Evolutionary conservation across 2,329 filamentous ascomycete genomes (phyloP).

Genomic region (Talaromyces sp.): DNA sequence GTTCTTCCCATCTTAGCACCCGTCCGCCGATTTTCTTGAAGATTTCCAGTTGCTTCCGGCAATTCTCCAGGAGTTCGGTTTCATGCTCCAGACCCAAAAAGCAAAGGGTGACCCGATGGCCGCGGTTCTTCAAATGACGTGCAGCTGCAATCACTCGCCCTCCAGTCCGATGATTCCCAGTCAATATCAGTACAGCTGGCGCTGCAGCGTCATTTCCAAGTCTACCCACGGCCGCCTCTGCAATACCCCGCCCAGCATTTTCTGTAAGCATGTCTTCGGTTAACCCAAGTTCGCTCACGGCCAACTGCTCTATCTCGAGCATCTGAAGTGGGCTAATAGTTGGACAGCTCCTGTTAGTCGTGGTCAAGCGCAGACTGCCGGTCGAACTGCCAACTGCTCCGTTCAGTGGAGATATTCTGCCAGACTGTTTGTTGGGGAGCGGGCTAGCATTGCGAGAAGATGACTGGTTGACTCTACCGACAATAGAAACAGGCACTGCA

Average conservation of each 20-base stretch:
- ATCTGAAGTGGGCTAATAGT: slow-evolving; percentile 70
- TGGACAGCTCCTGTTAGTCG: slow-evolving; percentile 51
- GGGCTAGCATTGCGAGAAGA: slow-evolving; percentile 34
- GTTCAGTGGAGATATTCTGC: slow-evolving; percentile 39
- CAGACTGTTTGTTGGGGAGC: slow-evolving; percentile 32
- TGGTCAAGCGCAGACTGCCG: slow-evolving; percentile 48
- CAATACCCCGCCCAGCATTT: slow-evolving; percentile 82
- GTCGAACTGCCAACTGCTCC: slow-evolving; percentile 28
- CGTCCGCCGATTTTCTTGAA: slow-evolving; percentile 78
- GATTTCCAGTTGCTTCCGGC: slow-evolving; percentile 75
- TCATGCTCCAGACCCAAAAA: slow-evolving; percentile 81
- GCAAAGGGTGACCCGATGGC: slow-evolving; percentile 73
- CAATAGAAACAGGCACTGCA: slow-evolving; percentile 27
- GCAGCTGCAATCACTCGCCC: slow-evolving; percentile 79
- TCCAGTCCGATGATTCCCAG: slow-evolving; percentile 90
- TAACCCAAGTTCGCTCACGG: slow-evolving; percentile 78
- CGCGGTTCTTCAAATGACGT: slow-evolving; percentile 79
- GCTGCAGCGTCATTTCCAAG: slow-evolving; percentile 54
- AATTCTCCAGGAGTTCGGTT: slow-evolving; percentile 70
- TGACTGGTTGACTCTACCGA: slow-evolving; percentile 26
- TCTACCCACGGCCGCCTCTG: slow-evolving; percentile 67
- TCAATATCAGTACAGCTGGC: slow-evolving; percentile 69
- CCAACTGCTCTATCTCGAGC: slow-evolving; percentile 87
- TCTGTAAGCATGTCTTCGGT: slow-evolving; percentile 88
- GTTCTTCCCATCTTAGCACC: slow-evolving; percentile 58